Evolutionary conservation across 805 yeast genomes (phyloP), one percentile per base, ranked within the genome.

Genomic region (Lipomyces japonicus): DNA sequence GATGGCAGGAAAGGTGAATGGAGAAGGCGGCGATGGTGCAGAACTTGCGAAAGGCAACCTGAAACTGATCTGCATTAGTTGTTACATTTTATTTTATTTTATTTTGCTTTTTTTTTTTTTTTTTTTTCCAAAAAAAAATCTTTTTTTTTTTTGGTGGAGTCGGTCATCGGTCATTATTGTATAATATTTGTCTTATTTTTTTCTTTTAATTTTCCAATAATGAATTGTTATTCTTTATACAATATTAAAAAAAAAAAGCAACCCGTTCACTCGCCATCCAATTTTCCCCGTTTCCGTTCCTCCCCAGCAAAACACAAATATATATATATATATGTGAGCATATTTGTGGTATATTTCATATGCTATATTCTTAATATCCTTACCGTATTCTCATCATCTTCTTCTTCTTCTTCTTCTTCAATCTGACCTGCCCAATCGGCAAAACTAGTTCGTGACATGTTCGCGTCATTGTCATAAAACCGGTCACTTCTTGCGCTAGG

Each of bases 21-120:
- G 73, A 44, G 75, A 12, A 63, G 75, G n/a, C 55, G 75, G 12
- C 58, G 75, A 19, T 68, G 71, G 67, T 44, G 59, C 2, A 53
- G 74, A 5, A 49, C 36, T n/a, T 67, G 71, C 46, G 66, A 58
- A 44, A 56, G 69, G 30, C 44, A 46, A 43, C 45, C 51, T 1
- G 16, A 28, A 6, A 30, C 16, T 12, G 53, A 45, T 12, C 21
- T 34, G 21, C 37, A 34, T n/a, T 12, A 34, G 32, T 10, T 10
- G 32, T 10, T 14, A 28, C 14, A 10, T 14, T 10, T 10, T 10
- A 28, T 10, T 28, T 28, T 28, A 14, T 14, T 10, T 10, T 10
- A 10, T 28, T 14, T 28, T 28, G 14, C 32, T 10, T 28, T 10
- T 10, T 28, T 28, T 28, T 28, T 28, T 28, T 28, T 28, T 28